Base-by-base conservation (phyloP, 129 eudicot genomes). In the Artemisia tridentata region DNA sequence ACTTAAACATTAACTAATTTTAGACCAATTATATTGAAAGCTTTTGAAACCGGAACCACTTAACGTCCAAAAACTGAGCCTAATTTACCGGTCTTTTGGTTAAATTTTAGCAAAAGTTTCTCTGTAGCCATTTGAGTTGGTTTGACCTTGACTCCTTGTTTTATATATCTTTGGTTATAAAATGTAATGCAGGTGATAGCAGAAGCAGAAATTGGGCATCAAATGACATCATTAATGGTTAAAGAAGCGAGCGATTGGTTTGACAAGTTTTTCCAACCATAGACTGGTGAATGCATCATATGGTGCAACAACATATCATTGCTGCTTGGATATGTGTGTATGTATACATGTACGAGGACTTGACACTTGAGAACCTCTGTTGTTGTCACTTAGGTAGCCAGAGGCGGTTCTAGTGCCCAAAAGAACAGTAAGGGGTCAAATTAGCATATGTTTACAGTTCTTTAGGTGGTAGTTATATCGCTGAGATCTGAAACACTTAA, bases 241-340 rank as follows among this genome's bases (percentile, higher is more conserved):
- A 89, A 81, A 82, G 82, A 85, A 82, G 92, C 98, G 1, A 85
- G 89, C 31, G 82, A 89, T 41, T 92, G 98, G 98, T 92, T 92
- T 43, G 98, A 92, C 79, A 82, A 67, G 74, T 86, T 77, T 73
- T 78, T 89, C 63, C 61, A 62, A 70, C 27, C 62, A 43, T 83
- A 69, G 68, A 47, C 48, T 13, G 41, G 45, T 29, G 13, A 16
- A 62, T 52, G 63, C 27, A 52, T 16, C 50, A 3, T 14, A 62
- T 13, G 25, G 17, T 58, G 21, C 25, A 58, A 11, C 25, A 25
- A 34, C 64, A 21, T 6, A 58, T 21, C 41, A 7, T n/a, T 50
- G 16, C 54, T 50, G 41, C 41, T 31, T 31, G 41, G 7, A 31
- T 31, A 31, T 31, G 41, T 31, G 5, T 27, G 41, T 31, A 31